A percentile compares a stretch with the other conserved stretches of the same genome.
Conservation (phyloP, 495 filamentous ascomycete genomes). For the Neohortaea acidophila region DNA sequence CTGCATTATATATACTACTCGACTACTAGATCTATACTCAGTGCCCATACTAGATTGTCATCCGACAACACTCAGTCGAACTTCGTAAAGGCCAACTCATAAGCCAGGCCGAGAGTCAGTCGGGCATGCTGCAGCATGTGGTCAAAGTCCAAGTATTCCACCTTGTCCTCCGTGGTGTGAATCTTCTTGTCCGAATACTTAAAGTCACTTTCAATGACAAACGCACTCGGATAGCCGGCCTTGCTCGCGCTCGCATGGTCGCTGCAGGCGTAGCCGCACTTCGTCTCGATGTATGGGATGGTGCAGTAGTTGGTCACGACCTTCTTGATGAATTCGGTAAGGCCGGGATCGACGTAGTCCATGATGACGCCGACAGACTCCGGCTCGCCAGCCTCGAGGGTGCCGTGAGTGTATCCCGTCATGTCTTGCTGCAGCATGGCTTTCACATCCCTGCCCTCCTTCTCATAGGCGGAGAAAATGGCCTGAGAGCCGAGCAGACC, state of each 20-base stretch:
- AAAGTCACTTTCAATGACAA: conserved; percentile 87
- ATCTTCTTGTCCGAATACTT: conserved; percentile 76
- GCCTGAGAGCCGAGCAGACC: conserved; percentile 64
- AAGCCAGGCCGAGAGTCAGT: conserved; percentile 76
- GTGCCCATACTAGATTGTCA: not conserved
- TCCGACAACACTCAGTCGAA: conserved; percentile 23
- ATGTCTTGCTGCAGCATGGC: conserved; percentile 99
- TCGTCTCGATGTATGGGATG: conserved; percentile 78
- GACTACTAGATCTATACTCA: too few relatives aligned
- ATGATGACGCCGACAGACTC: conserved; percentile 89
- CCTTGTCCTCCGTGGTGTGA: conserved; percentile 75
- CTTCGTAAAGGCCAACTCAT: conserved; percentile 66
- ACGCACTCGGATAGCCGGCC: conserved; percentile 87
- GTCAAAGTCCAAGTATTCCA: conserved; percentile 80
- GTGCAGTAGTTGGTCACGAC: conserved; percentile 78
- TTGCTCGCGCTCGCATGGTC: conserved; percentile 95
- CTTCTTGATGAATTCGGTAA: conserved; percentile 87
- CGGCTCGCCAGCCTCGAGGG: conserved; percentile 62
- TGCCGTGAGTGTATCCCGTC: conserved; percentile 81
- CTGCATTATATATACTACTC: too few relatives aligned
- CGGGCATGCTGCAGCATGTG: conserved; percentile 97
- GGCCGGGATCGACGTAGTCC: conserved; percentile 67
- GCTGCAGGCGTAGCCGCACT: conserved; percentile 94
- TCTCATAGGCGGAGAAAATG: conserved; percentile 75
- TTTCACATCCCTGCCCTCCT: conserved; percentile 58